These are phyloP conservation scores for Fusarium sp. DNA, from an alignment of 2,329 filamentous ascomycete genomes.

Conservation along the genomic window DNA sequence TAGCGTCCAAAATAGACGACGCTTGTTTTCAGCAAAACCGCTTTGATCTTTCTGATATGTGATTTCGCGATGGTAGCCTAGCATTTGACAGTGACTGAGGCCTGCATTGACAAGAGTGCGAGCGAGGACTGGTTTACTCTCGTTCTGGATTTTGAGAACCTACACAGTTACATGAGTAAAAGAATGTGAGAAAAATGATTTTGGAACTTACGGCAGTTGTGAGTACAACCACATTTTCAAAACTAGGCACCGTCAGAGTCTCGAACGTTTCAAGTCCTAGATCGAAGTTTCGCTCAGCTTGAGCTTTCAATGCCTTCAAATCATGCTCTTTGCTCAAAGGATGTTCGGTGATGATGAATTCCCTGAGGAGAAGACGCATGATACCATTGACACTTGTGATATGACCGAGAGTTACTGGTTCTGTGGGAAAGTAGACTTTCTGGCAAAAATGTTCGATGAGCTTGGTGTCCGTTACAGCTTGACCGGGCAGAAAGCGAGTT, in stretches of 20 bases:
- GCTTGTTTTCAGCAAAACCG: conserved; percentile 12
- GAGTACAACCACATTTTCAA: conserved; percentile 32
- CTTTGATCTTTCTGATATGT: conserved; percentile 27
- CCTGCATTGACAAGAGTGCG: conserved; percentile 24
- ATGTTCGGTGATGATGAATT: conserved; percentile 22
- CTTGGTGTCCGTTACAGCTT: conserved; percentile 14
- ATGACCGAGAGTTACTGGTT: conserved; percentile 28
- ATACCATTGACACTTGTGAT: conserved; percentile 31
- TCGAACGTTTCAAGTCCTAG: conserved; percentile 34
- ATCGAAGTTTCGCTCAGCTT: conserved; percentile 28
- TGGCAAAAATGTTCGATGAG: conserved; percentile 33
- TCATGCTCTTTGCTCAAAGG: conserved; percentile 15
- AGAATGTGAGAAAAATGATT: rapidly evolving
- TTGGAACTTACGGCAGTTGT: conserved; percentile 11
- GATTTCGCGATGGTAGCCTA: conserved; percentile 33
- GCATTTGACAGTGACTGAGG: conserved; percentile 34
- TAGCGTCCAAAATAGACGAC: conserved; percentile 33
- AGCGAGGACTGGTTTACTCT: conserved; percentile 17
- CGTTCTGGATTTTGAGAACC: conserved; percentile 31
- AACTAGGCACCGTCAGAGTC: conserved; percentile 25
- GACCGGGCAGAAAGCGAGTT: conserved; percentile 22
- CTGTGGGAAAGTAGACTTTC: conserved; percentile 34
- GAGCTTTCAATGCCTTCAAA: conserved; percentile 10
- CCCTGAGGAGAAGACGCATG: conserved; percentile 14
- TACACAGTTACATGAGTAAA: neutral